A percentile compares a stretch with the other conserved stretches of the same genome.
Evolutionary conservation across 2,329 filamentous ascomycete species (phyloP).

Genomic region (Cladosporium sphaerospermum): DNA sequence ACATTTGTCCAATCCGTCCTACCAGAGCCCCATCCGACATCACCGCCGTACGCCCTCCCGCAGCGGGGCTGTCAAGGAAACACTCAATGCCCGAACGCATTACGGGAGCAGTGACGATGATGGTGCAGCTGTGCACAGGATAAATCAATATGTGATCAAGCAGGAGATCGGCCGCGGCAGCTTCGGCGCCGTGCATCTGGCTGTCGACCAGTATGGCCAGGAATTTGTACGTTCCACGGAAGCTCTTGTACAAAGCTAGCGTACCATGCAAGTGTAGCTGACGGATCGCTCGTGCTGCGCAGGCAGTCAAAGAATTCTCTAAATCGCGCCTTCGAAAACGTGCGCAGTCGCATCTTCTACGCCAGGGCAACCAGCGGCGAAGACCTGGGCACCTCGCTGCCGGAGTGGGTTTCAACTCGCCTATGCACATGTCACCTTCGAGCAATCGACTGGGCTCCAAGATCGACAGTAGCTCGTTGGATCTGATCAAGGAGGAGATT

Average conservation of each 20-base stretch:
- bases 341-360: constrained; percentile 81
- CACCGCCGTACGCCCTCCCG: constrained; percentile 56
- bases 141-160: constrained; percentile 92
- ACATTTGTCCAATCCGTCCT: constrained; percentile 52
- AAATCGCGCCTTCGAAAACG: constrained; percentile 85
- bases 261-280: neutral
- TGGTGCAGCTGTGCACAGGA: constrained; percentile 71
- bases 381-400: constrained; percentile 47
- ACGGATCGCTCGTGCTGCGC: constrained; percentile 10
- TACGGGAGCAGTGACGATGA: constrained; percentile 81
- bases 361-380: constrained; percentile 47
- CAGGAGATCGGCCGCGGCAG: constrained; percentile 96
- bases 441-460: constrained; percentile 43
- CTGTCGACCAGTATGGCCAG: constrained; percentile 79
- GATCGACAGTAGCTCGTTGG: constrained; percentile 64
- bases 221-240: constrained; percentile 68
- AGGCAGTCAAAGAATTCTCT: constrained; percentile 98
- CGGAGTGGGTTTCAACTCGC: constrained; percentile 55
- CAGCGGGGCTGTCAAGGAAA: constrained; percentile 69
- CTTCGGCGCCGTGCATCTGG: constrained; percentile 87
- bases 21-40: constrained; percentile 59
- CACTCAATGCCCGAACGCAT: constrained; percentile 79
- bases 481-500: constrained; percentile 90
- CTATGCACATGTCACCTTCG: constrained; percentile 54
- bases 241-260: constrained; percentile 14